These are phyloP conservation scores for Auriscalpium microsporum DNA, from an alignment of 768 basidiomycete species.

Conservation along the genomic window DNA sequence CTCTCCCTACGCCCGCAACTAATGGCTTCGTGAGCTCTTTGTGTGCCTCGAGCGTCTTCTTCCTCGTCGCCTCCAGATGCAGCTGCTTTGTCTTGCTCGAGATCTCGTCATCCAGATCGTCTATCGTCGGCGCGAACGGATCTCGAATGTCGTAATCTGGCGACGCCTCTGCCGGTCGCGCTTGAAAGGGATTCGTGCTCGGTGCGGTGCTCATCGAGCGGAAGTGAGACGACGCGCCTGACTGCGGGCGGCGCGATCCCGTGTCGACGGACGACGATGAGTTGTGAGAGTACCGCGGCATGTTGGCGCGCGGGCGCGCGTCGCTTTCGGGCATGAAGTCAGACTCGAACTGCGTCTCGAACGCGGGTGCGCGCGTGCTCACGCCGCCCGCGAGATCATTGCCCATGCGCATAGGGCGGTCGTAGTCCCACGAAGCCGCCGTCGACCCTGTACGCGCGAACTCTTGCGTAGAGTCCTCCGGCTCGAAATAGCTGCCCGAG, in stretches of 20 bases:
- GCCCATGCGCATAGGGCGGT: conserved; percentile 10
- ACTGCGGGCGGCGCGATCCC: neutral
- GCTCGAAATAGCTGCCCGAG: conserved; percentile 48
- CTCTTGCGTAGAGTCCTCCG: conserved; percentile 17
- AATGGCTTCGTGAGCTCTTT: conserved; percentile 42
- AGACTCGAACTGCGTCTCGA: conserved; percentile 9
- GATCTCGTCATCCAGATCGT: conserved; percentile 5
- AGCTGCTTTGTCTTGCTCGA: conserved; percentile 1
- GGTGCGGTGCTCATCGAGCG: neutral
- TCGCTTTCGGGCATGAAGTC: conserved; percentile 7
- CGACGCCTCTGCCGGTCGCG: neutral
- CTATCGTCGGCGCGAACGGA: conserved; percentile 6
- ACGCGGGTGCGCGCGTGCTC: conserved; percentile 1
- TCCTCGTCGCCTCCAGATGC: conserved; percentile 1
- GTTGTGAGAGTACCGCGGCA: conserved; percentile 1
- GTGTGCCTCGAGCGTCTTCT: conserved; percentile 33
- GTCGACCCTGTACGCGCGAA: conserved; percentile 14
- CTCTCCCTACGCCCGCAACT: conserved; percentile 53
- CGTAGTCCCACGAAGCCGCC: conserved; percentile 13
- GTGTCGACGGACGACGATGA: neutral
- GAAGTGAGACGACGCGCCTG: neutral
- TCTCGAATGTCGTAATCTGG: neutral
- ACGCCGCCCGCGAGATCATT: conserved; percentile 13
- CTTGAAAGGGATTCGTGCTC: neutral
- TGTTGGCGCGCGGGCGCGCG: conserved; percentile 1